Base-by-base conservation (phyloP, 495 filamentous ascomycete genomes). In the Podospora bellae-mahoneyi region DNA sequence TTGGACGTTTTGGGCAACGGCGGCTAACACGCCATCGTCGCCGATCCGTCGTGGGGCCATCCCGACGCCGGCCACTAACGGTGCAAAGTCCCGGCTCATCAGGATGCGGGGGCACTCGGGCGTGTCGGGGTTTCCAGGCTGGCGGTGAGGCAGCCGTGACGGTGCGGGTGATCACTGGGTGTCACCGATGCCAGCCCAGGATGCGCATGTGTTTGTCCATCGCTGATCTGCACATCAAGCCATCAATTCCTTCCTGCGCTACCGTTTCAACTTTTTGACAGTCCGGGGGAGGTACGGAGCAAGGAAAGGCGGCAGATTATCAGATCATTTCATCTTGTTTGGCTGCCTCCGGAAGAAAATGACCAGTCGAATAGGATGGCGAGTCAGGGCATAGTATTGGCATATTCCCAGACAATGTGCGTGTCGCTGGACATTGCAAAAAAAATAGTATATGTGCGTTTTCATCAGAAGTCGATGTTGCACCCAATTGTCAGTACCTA, bases 1-100 rank as follows among this genome's bases (percentile, higher is more conserved):
- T 60, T 60, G 58, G 58, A 23, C 30, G 56, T 64, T 64, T 34
- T 23, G 55, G 62, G 60, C 32, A 64, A 64, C 68, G 64, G 66
- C 66, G 71, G 44, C 60, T 73, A 68, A 68, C 60, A 69, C 65
- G 66, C 67, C 65, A 62, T 62, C 26, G 34, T 23, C 66, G 64
- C 68, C 66, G 68, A 66, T 70, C 71, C 34, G 62, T 59, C 5
- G 66, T 61, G 65, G 68, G 59, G 65, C 23, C 39, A 60, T 65
- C 55, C 64, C 0, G 18, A 56, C 23, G 64, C 65, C 67, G 61
- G 57, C 62, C 67, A 67, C 9, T 58, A 26, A 58, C 57, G 60
- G 16, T 18, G 20, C 20, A 26, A 26, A 44, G 56, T 54, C 55
- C 5, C 19, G 54, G 55, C 4, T 20, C 20, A 19, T 57, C 48